Evolutionary conservation across 1,284 basidiomycete genomes (phyloP).

Genomic region (Cerrena zonata): DNA sequence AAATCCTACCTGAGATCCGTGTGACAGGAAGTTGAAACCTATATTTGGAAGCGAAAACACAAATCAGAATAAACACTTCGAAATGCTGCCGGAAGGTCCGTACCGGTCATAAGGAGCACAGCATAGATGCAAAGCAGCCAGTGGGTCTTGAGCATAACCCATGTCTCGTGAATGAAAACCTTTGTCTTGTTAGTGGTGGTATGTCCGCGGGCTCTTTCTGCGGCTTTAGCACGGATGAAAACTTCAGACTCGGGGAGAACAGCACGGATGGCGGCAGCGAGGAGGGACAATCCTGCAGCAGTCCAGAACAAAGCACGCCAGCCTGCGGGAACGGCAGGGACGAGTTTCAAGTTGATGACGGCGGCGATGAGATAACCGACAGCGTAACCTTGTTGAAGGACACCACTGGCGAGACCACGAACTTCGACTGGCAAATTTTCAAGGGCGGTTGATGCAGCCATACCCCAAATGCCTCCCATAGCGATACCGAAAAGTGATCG

Average conservation of each 20-base stretch:
- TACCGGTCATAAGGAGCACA: conserved; percentile 71
- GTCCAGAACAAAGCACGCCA: conserved; percentile 71
- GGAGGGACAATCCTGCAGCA: conserved; percentile 64
- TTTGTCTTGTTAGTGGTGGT: conserved; percentile 52
- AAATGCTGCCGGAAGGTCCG: conserved; percentile 16
- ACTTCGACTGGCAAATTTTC: conserved; percentile 86
- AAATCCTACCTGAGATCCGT: conserved; percentile 71
- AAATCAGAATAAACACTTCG: not conserved
- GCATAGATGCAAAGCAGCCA: conserved; percentile 87
- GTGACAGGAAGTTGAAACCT: conserved; percentile 91
- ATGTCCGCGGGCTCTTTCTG: conserved; percentile 37
- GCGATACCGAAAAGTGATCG: conserved; percentile 79
- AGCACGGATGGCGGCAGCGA: conserved; percentile 69
- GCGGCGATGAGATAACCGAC: conserved; percentile 44
- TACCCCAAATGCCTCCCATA: conserved; percentile 86
- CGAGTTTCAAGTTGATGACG: conserved; percentile 74
- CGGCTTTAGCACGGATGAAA: conserved; percentile 61
- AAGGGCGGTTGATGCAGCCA: conserved; percentile 70
- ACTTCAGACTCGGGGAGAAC: conserved; percentile 77
- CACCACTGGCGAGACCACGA: conserved; percentile 81
- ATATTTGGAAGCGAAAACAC: conserved; percentile 8
- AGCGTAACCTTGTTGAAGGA: conserved; percentile 71
- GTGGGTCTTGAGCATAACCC: conserved; percentile 75
- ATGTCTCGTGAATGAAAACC: conserved; percentile 68
- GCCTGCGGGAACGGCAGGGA: conserved; percentile 41